Conservation (phyloP, 1,284 basidiomycete genomes). For the Puccinia hordei region DNA sequence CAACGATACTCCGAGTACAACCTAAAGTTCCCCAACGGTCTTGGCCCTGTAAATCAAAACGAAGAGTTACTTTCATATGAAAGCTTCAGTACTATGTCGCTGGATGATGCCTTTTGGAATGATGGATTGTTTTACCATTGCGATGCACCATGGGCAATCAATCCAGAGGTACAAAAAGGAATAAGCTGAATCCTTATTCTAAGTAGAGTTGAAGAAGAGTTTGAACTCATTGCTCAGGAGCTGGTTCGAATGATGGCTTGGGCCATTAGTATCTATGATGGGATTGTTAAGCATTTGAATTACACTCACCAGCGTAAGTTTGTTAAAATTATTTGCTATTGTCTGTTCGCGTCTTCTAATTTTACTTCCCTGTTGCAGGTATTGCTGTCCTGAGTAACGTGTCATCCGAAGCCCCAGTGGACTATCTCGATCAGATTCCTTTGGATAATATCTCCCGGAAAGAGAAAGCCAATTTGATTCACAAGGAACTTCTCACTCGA, state of each 20-base stretch:
- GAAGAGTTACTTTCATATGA: no score
- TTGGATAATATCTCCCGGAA: not conserved
- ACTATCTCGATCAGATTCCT: not conserved
- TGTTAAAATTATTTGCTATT: no score
- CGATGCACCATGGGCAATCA: not conserved
- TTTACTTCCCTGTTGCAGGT: not conserved
- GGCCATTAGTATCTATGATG: no score
- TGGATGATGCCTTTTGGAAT: no score
- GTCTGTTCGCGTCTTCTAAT: not conserved
- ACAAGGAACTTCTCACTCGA: not conserved
- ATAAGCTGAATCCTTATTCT: not conserved
- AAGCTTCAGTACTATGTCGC: no score
- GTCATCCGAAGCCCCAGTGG: not conserved
- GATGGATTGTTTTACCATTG: constrained; percentile 1
- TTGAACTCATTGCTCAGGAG: no score
- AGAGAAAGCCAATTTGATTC: no score
- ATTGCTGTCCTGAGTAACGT: not conserved
- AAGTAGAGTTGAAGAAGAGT: not conserved
- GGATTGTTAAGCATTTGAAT: no score
- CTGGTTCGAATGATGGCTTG: no score
- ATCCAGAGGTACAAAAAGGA: not conserved
- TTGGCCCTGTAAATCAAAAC: no score
- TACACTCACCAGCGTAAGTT: no score
- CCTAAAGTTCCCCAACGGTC: not conserved
- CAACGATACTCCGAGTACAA: not conserved